These are phyloP conservation scores for Tolypocladium nubicola DNA, from an alignment of 2,329 filamentous ascomycete genomes.

Conservation along the genomic window DNA sequence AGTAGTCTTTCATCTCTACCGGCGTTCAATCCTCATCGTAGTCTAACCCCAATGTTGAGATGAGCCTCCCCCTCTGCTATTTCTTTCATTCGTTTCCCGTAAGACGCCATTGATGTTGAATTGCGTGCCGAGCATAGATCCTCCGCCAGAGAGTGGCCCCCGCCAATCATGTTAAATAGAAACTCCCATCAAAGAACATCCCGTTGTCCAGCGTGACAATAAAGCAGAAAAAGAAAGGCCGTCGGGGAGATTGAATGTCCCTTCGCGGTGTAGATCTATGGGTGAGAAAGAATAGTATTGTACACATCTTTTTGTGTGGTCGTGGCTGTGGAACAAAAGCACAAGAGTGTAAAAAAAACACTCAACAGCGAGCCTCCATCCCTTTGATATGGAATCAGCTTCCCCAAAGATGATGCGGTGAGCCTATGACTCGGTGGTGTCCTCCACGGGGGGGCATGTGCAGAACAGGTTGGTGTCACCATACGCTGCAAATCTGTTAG, in stretches of 20 bases:
- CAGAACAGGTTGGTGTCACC: slow-evolving; percentile 92
- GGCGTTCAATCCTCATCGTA: background rate
- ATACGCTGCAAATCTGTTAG: slow-evolving; percentile 47
- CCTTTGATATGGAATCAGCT: background rate
- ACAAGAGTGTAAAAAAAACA: background rate
- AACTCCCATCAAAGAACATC: background rate
- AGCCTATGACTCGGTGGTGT: slow-evolving; percentile 25
- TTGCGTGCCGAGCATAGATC: slow-evolving; percentile 1
- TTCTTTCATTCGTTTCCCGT: background rate
- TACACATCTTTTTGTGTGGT: background rate
- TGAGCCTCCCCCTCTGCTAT: background rate
- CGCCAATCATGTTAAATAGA: slow-evolving; percentile 1
- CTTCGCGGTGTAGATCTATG: background rate
- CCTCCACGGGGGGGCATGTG: slow-evolving; percentile 79
- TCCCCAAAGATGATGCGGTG: background rate
- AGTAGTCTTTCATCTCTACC: background rate
- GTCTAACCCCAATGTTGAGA: slow-evolving; percentile 12
- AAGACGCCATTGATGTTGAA: slow-evolving; percentile 12
- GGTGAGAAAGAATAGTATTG: background rate
- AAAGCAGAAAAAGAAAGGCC: background rate
- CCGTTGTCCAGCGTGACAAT: background rate
- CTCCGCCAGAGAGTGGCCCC: background rate
- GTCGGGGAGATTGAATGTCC: background rate
- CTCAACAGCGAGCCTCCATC: background rate
- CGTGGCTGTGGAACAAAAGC: background rate